phyloP scores from a whole-genome alignment of 176 grass and related monocot species.

The Otatea glauca region DNA sequence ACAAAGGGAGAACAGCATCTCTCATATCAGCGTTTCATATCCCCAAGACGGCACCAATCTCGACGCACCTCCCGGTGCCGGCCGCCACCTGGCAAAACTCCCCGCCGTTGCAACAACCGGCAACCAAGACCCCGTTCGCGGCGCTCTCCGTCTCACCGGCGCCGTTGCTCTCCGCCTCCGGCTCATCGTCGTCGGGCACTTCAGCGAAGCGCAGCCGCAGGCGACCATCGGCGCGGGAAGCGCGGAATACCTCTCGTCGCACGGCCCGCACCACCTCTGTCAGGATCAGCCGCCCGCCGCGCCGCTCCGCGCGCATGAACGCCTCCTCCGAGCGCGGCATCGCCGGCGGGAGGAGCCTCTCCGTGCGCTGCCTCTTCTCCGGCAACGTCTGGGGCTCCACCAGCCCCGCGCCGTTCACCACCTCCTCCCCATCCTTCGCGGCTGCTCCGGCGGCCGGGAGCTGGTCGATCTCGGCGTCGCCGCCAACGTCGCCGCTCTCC shows the following conservation, averaged over 20 bases:
- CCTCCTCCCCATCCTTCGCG: not conserved
- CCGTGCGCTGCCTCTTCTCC: conserved; percentile 20
- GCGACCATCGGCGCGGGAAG: conserved; percentile 56
- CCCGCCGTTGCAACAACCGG: not conserved
- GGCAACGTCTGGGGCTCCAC: not conserved
- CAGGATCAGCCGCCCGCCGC: conserved; percentile 71
- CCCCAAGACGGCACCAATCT: conserved; percentile 42
- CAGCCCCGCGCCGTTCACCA: not conserved
- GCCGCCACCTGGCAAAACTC: conserved; percentile 28
- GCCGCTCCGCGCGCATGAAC: conserved; percentile 66
- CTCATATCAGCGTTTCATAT: not conserved
- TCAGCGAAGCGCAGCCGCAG: conserved; percentile 55
- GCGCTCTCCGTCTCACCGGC: not conserved
- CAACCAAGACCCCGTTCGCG: not conserved
- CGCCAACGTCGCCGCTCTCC: conserved; percentile 69
- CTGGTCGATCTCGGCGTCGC: conserved; percentile 48
- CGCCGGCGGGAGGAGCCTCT: conserved; percentile 43
- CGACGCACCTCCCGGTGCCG: conserved; percentile 9
- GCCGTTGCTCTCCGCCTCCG: not conserved
- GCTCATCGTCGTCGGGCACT: not conserved
- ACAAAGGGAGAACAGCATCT: not conserved
- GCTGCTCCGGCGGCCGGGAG: not conserved
- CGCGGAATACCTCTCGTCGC: conserved; percentile 52
- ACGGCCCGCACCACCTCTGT: conserved; percentile 52
- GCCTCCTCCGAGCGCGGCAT: conserved; percentile 50